Evolutionary conservation across 2,329 filamentous ascomycete species (phyloP).

Genomic region (Neonectria ditissima): DNA sequence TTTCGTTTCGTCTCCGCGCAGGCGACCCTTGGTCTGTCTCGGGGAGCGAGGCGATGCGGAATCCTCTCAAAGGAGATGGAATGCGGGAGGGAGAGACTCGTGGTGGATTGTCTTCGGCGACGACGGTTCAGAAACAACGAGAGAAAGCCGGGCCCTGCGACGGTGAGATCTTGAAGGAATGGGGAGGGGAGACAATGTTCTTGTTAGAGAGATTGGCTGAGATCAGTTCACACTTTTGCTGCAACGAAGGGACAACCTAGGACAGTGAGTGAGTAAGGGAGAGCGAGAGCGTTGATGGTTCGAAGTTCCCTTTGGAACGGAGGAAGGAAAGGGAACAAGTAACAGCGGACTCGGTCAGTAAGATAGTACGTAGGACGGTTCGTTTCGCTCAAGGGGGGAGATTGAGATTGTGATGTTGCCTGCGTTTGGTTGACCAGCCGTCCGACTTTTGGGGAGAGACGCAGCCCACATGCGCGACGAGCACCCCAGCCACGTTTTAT

Average conservation of each 20-base stretch:
- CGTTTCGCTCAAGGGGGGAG: constrained; percentile 29
- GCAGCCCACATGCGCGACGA: constrained; percentile 27
- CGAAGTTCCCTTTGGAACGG: neutral
- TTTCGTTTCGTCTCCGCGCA: constrained; percentile 4
- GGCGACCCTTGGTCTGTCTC: constrained; percentile 30
- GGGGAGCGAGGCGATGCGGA: constrained; percentile 21
- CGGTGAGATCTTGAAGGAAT: constrained; percentile 37
- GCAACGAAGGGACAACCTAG: constrained; percentile 37
- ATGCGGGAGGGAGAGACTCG: constrained; percentile 34
- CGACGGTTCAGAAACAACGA: constrained; percentile 41
- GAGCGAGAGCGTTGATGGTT: constrained; percentile 15
- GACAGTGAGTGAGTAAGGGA: constrained; percentile 23
- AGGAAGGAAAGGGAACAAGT: neutral
- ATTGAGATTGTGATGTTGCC: constrained; percentile 37
- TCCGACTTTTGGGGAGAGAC: constrained; percentile 39
- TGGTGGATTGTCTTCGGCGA: constrained; percentile 29
- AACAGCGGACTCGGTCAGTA: constrained; percentile 7
- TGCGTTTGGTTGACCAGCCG: constrained; percentile 38
- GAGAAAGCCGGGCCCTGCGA: constrained; percentile 42
- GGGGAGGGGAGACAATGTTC: constrained; percentile 3
- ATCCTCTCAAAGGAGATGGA: constrained; percentile 32
- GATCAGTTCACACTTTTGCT: constrained; percentile 43
- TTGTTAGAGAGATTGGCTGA: constrained; percentile 19
- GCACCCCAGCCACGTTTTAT: constrained; percentile 42
- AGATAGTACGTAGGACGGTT: neutral